phyloP scores from a whole-genome alignment of 2,329 filamentous ascomycete species.

The Ascochyta pisi region DNA sequence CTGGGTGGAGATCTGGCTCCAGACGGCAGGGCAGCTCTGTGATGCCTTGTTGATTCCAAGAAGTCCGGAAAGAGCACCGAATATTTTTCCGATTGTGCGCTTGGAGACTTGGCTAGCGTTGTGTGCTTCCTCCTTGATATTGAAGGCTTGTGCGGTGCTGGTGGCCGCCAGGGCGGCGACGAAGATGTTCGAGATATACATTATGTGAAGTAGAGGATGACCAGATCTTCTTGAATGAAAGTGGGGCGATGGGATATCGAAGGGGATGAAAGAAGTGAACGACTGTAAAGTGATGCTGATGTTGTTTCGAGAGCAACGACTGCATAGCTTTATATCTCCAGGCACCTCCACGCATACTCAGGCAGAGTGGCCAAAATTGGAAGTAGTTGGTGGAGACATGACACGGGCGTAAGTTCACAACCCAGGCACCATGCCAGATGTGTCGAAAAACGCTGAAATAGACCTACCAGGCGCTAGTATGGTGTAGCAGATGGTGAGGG shows the following conservation, averaged over 20 bases:
- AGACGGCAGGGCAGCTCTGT: constrained; percentile 39
- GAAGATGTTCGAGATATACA: constrained; percentile 44
- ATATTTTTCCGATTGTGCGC: constrained; percentile 21
- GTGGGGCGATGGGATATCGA: constrained; percentile 4
- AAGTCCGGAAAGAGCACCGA: constrained; percentile 13
- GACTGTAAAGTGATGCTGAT: constrained; percentile 17
- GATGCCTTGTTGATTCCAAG: constrained; percentile 13
- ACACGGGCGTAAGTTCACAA: constrained; percentile 17
- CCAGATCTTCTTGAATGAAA: constrained; percentile 16
- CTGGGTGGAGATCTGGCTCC: constrained; percentile 41
- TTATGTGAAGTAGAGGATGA: constrained; percentile 30
- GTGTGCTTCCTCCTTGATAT: constrained; percentile 27
- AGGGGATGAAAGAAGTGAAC: constrained; percentile 18
- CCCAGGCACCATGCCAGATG: constrained; percentile 17
- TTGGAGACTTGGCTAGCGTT: constrained; percentile 23
- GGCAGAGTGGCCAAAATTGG: constrained; percentile 25
- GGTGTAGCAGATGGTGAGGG: constrained; percentile 26
- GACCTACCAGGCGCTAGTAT: constrained; percentile 23
- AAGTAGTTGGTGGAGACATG: constrained; percentile 11
- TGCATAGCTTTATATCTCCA: constrained; percentile 30
- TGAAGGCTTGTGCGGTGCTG: constrained; percentile 35
- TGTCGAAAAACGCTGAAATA: constrained; percentile 18
- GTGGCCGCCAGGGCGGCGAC: constrained; percentile 33
- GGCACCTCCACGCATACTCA: constrained; percentile 3
- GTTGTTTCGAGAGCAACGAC: constrained; percentile 6